Evolutionary conservation across 768 basidiomycete genomes (phyloP), one percentile per base, ranked within the genome.

Genomic region (Aureoboletus auriporus): DNA sequence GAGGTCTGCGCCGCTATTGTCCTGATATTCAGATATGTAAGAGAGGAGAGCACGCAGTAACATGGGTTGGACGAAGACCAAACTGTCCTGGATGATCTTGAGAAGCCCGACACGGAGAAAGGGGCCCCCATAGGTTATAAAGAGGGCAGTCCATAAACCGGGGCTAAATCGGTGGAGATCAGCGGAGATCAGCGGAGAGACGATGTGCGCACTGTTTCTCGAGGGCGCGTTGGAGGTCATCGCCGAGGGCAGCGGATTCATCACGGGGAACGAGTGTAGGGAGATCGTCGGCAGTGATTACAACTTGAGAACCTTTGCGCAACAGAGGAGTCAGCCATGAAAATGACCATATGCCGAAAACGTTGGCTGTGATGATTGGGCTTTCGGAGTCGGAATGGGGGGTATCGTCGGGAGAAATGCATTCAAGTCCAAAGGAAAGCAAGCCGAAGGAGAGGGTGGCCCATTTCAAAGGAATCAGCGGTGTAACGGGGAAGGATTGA

Each of bases 51-150:
- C 75, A 7, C 89, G 80, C 23, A 98, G 78, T 2, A 96, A 75
- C 60, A 93, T 86, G 0, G 95, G 95, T 61, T 97, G 94, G 7
- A 82, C 64, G 68, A 96, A 97, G 0, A 83, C 80, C 16, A 97
- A 71, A 26, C 72, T 69, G 62, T 98, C 95, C 62, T 93, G 90
- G 1, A 77, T 29, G n/a, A 88, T 50, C 67, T 95, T 96, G 41
- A 94, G 71, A 17, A 62, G 40, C 0, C 73, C 77, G 0, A 86
- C 89, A 27, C 73, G 53, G 2, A 73, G 68, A 54, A 86, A 95
- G 0, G 89, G 87, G 1, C 78, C 73, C 0, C 94, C 95, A 56
- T 89, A 98, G 0, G 93, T 79, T 7, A 77, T 55, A 39, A 80
- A 81, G 12, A 98, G 75, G 0, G 93, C 84, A 11, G 78, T 74